Base-by-base conservation (phyloP, 1,284 basidiomycete genomes). In the Fomitopsis betulina region DNA sequence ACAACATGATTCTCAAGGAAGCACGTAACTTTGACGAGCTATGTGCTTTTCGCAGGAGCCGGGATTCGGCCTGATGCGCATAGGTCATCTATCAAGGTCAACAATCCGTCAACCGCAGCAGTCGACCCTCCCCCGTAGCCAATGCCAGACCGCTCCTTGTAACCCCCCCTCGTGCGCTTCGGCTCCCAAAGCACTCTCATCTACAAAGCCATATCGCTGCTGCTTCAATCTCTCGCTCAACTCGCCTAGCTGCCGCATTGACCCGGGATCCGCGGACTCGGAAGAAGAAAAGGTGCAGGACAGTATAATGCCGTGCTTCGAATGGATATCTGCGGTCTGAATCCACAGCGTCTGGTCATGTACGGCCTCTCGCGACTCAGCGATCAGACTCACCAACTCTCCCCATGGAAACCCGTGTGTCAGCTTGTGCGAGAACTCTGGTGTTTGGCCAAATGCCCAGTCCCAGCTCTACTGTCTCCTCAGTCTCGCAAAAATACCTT, bases 381-480 rank as follows among this genome's bases (percentile, higher is more conserved):
- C 0, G 23, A 4, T 33, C 19, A 9, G n/a, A 70, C 86, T 70
- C 68, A 87, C 90, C 53, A 85, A 71, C 30, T 72, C 67, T 8
- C 87, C 87, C 86, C 86, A 88, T 5, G 67, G 53, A 63, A 93
- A 91, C 15, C 66, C 60, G 15, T 72, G 71, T 17, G 67, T 60
- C 4, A 89, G 60, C 3, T 73, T 76, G 63, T 87, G 85, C 43
- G 85, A 89, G 70, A 99, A 98, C 69, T 96, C 92, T 55, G 96
- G 96, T 0, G 96, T 97, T 70, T 97, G 93, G 0, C 96, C 96
- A 68, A 86, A 98, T 32, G 85, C 79, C 95, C 96, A 99, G 25
- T 91, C 83, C 97, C 96, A 98, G 40, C 82, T 87, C 91, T 96
- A 68, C 4, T 32, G 51, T 30, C 0, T 33, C 0, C 21, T 15